Evolutionary conservation across 352 stramenopile species (phyloP).

Genomic region (Phytophthora hibernalis): DNA sequence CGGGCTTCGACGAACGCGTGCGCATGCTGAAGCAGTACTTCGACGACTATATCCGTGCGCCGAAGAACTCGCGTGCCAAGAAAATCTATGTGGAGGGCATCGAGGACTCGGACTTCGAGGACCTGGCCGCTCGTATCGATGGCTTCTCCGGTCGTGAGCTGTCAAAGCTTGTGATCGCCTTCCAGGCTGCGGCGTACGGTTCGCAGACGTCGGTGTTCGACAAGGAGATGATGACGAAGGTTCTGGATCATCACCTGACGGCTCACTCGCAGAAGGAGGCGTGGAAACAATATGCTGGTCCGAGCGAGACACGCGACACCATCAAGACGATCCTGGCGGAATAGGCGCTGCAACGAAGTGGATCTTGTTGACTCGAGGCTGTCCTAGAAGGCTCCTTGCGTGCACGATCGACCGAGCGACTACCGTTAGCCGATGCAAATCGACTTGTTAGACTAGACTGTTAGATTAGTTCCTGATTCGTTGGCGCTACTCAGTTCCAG

Average conservation of each 20-base stretch:
- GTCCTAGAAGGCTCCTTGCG: conserved; percentile 7
- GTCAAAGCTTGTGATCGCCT: conserved; percentile 99
- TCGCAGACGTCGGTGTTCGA: conserved; percentile 94
- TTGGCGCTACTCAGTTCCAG: conserved; percentile 79
- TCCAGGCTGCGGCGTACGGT: conserved; percentile 98
- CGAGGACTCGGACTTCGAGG: conserved; percentile 92
- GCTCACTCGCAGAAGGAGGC: conserved; percentile 94
- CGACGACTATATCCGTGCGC: conserved; percentile 95
- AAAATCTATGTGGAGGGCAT: conserved; percentile 94
- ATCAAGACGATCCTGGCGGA: conserved; percentile 63
- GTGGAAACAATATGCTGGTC: conserved; percentile 90
- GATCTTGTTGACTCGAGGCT: conserved; percentile 9
- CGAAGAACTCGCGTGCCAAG: conserved; percentile 88
- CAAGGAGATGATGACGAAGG: conserved; percentile 93
- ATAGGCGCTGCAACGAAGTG: conserved; percentile 36
- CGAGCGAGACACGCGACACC: conserved; percentile 55
- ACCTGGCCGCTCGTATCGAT: conserved; percentile 93
- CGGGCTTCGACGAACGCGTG: conserved; percentile 93
- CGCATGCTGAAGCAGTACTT: conserved; percentile 99
- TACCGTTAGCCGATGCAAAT: conserved; percentile 25
- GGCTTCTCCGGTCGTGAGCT: conserved; percentile 99
- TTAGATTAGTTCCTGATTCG: conserved; percentile 82
- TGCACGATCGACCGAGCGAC: conserved; percentile 22
- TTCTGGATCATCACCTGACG: conserved; percentile 94
- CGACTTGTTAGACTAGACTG: conserved; percentile 80